Base-by-base conservation (phyloP, 2,329 filamentous ascomycete species). In the Tolypocladium endophyticum region DNA sequence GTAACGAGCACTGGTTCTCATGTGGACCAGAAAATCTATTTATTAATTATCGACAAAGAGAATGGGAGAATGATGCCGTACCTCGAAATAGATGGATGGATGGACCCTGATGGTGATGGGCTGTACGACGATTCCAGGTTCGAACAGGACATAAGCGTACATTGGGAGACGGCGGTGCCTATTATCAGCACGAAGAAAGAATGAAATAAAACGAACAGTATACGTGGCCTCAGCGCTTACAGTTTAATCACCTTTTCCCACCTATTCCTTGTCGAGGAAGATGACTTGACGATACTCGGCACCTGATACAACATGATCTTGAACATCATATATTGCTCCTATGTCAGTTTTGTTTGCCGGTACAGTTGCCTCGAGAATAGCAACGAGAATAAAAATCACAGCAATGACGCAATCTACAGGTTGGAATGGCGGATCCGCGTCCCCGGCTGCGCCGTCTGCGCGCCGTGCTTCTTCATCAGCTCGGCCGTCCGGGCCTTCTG, bases 401-500 rank as follows among this genome's bases (percentile, higher is more conserved):
- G 4, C 41, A 23, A 20, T 9, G 4, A 20, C 3, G 45, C 54
- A 28, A 57, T 30, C 68, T 74, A 83, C 66, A 83, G 65, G 71
- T 78, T 81, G 43, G 77, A 68, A 67, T 74, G 72, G 64, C 71
- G 71, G 64, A 85, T 84, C 64, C 75, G 79, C 33, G 78, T 71
- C 35, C 83, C 83, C 20, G 81, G 78, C 71, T 86, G 74, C 52
- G 70, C 70, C 60, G 69, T 73, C 69, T 72, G 66, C 14, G 79
- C 69, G 16, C 74, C 74, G 69, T 87, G 85, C 72, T 85, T 73
- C 71, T 77, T 81, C 70, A 90, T 79, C 72, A 93, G 68, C 76
- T 86, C 78, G 67, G 83, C 82, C 20, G 87, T 82, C 77, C 81
- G 86, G 68, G 79, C 75, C 71, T 79, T 81, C 77, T 93, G 89